Evolutionary conservation across 805 yeast species (phyloP).

Genomic region (Allodekkera sacchari): DNA sequence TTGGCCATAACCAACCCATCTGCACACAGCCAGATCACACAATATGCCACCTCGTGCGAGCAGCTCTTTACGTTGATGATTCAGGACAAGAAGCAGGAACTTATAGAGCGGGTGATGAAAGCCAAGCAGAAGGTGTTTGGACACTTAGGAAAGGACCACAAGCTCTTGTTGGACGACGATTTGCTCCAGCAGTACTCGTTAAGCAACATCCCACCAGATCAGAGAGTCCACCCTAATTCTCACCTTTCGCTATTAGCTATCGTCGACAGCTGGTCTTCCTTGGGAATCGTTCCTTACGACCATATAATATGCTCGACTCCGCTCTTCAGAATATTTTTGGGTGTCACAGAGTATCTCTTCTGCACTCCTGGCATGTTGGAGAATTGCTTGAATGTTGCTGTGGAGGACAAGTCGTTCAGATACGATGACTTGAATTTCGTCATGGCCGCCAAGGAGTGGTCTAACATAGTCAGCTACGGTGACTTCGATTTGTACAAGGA

Average conservation of each 20-base stretch:
- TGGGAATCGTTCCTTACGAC: constrained; percentile 86
- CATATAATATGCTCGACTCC: constrained; percentile 98
- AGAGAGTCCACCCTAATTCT: constrained; percentile 71
- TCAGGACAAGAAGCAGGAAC: constrained; percentile 50
- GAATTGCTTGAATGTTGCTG: constrained; percentile 65
- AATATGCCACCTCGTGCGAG: constrained; percentile 78
- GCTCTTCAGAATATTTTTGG: constrained; percentile 80
- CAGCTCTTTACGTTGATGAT: constrained; percentile 80
- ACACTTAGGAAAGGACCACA: constrained; percentile 45
- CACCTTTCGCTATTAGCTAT: constrained; percentile 84
- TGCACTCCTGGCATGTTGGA: constrained; percentile 80
- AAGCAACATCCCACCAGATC: constrained; percentile 59
- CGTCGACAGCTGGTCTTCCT: constrained; percentile 86
- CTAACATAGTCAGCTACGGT: constrained; percentile 68
- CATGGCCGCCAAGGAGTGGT: constrained; percentile 85
- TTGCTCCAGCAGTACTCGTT: constrained; percentile 74
- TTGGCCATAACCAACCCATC: constrained; percentile 92
- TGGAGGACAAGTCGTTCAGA: constrained; percentile 59
- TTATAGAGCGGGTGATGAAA: constrained; percentile 45
- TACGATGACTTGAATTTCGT: constrained; percentile 90
- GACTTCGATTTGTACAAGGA: constrained; percentile 62
- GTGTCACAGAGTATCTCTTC: constrained; percentile 88
- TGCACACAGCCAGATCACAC: constrained; percentile 86
- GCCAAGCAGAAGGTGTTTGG: constrained; percentile 79
- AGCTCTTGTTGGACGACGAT: constrained; percentile 65